Base-by-base conservation (phyloP, 495 filamentous ascomycete genomes). In the Xylaria venustula region DNA sequence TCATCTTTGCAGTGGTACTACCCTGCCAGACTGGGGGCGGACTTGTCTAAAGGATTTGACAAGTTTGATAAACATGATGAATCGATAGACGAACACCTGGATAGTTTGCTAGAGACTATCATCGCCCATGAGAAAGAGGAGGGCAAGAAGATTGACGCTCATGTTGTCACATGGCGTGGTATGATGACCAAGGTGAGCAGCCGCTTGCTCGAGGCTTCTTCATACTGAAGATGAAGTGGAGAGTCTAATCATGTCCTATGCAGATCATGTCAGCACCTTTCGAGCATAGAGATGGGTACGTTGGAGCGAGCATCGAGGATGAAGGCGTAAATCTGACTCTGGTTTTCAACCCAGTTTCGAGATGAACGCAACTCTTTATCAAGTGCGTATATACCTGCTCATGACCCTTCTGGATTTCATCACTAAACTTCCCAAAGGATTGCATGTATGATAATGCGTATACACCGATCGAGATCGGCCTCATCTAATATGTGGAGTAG, bases 111-210 rank as follows among this genome's bases (percentile, higher is more conserved):
- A 34, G 84, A 83, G 41, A 89, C 91, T 6, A 87, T 99, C 40
- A 78, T 85, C 20, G 81, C 80, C 40, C 76, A 89, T 36, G 94
- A 98, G 71, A 77, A 84, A 67, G 79, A 85, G 56, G 85, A 81
- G 6, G 82, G 81, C 9, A 83, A 84, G 66, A 85, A 77, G 67
- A 87, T 87, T 34, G 85, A 90, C 44, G 87, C 88, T 8, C 88
- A 97, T 61, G 70, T 99, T 45, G 83, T 98, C 47, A 97, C 93
- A 0, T 99, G 93, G 93, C 79, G 94, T 66, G 94, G 94, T 20
- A 97, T 99, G 91, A 91, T 99, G 90, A 98, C 94, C 57, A 99
- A 97, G 82, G 90, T 90, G 65, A 40, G 74, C 3, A 48, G 44
- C 28, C 12, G 9, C 11, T 14, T 12, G 25, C 20, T 20, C 2